Evolutionary conservation across 2,329 filamentous ascomycete species (phyloP).

Genomic region (Xylariales sp.): DNA sequence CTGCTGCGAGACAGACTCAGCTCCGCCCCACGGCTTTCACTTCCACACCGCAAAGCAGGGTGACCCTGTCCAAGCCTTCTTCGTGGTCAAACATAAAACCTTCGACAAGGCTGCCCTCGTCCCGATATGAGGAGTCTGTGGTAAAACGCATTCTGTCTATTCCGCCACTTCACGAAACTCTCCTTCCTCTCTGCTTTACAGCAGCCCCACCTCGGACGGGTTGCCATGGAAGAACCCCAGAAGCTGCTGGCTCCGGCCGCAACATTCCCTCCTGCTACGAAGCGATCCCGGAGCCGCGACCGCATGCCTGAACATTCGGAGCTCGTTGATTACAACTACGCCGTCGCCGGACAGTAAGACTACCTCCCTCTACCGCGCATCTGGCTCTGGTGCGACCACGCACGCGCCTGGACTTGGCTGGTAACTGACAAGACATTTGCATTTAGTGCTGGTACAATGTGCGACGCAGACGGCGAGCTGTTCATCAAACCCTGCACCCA

Average conservation of each 20-base stretch:
- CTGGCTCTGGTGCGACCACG: too few relatives aligned
- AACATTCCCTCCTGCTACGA: slow-evolving; percentile 11
- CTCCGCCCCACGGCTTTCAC: too few relatives aligned
- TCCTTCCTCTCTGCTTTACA: not conserved
- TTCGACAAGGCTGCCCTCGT: too few relatives aligned
- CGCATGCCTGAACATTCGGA: slow-evolving; percentile 53
- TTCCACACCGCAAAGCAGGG: too few relatives aligned
- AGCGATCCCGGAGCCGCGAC: slow-evolving; percentile 17
- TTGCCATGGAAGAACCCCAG: slow-evolving; percentile 5
- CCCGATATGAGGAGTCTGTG: too few relatives aligned
- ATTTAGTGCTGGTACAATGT: slow-evolving; percentile 86
- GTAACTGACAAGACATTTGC: too few relatives aligned
- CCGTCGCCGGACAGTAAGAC: slow-evolving; percentile 81
- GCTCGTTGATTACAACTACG: slow-evolving; percentile 66
- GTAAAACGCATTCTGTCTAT: too few relatives aligned
- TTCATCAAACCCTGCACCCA: slow-evolving; percentile 93
- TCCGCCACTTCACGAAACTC: slow-evolving; percentile 1
- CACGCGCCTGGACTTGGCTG: too few relatives aligned
- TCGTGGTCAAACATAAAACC: too few relatives aligned
- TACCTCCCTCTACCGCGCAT: too few relatives aligned
- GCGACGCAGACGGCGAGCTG: slow-evolving; percentile 74
- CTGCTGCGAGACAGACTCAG: too few relatives aligned
- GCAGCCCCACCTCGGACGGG: not conserved
- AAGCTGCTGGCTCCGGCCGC: slow-evolving; percentile 8
- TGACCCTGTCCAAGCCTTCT: too few relatives aligned